These are phyloP conservation scores for Didymella lethalis DNA, from an alignment of 2,329 filamentous ascomycete species.

Conservation along the genomic window DNA sequence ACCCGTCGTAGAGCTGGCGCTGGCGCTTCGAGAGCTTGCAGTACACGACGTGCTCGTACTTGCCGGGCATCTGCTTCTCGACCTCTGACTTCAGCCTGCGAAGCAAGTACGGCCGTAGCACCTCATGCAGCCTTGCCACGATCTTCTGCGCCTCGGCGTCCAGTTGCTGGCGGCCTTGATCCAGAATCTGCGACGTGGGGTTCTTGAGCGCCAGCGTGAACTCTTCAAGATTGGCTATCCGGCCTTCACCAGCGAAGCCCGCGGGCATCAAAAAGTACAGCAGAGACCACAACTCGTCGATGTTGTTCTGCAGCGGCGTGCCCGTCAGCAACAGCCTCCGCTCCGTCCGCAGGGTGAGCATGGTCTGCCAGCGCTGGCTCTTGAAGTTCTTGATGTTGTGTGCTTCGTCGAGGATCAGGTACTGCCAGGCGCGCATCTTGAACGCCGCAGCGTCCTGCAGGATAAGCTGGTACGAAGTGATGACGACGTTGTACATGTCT, in stretches of 20 bases:
- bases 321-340: conserved; percentile 88
- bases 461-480: conserved; percentile 96
- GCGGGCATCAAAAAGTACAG: conserved; percentile 96
- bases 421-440: conserved; percentile 92
- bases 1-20: conserved; percentile 94
- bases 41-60: conserved; percentile 96
- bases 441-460: conserved; percentile 94
- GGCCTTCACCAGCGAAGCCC: conserved; percentile 80
- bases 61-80: conserved; percentile 98
- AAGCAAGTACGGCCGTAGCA: conserved; percentile 89
- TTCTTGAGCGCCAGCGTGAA: conserved; percentile 97
- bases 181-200: conserved; percentile 93
- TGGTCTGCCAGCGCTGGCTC: conserved; percentile 93
- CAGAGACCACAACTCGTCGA: conserved; percentile 96
- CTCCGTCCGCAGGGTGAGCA: conserved; percentile 91
- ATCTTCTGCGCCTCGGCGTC: conserved; percentile 92
- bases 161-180: conserved; percentile 91
- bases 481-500: conserved; percentile 88
- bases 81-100: conserved; percentile 94
- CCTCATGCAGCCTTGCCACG: conserved; percentile 91
- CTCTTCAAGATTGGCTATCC: conserved; percentile 92
- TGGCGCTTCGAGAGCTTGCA: conserved; percentile 95
- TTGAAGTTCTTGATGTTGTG: conserved; percentile 99
- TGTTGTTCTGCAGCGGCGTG: conserved; percentile 94
- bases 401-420: conserved; percentile 96